A percentile compares a stretch with the other conserved stretches of the same genome.
phyloP scores from a whole-genome alignment of 1,284 basidiomycete species.

The Fomitiporia mediterranea region DNA sequence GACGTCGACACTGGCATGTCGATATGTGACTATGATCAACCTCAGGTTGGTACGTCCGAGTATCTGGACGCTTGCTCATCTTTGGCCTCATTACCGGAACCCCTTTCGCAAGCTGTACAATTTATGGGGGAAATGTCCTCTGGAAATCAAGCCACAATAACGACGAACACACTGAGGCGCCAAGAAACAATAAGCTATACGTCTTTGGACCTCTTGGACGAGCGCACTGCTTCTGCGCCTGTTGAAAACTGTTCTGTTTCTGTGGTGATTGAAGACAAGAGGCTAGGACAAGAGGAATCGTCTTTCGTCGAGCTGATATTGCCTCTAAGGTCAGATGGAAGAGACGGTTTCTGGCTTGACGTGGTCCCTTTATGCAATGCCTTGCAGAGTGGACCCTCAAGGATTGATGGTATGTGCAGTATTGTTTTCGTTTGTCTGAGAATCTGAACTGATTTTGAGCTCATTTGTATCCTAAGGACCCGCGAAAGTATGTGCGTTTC shows the following conservation, averaged over 20 bases:
- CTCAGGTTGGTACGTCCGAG: not conserved
- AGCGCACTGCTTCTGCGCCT: not conserved
- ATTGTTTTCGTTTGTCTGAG: not conserved
- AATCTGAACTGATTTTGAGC: not conserved
- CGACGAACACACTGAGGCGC: not conserved
- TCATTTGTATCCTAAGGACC: constrained; percentile 41
- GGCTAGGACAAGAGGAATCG: constrained; percentile 33
- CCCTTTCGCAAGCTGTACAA: too few species aligned
- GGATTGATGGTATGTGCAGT: constrained; percentile 56
- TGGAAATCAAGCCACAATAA: not conserved
- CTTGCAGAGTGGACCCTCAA: constrained; percentile 56
- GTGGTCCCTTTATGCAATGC: constrained; percentile 54
- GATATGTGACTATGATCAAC: not conserved
- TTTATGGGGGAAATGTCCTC: not conserved
- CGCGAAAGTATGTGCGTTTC: constrained; percentile 61
- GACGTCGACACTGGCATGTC: not conserved
- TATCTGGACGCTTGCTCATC: too few species aligned
- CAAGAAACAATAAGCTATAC: not conserved
- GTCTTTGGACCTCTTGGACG: not conserved
- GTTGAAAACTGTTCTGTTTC: not conserved
- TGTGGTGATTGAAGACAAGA: constrained; percentile 12
- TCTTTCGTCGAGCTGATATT: constrained; percentile 63
- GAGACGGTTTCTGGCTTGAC: constrained; percentile 64
- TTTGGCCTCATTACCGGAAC: too few species aligned
- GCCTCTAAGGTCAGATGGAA: constrained; percentile 42